These are phyloP conservation scores for Zygoascus sp. DNA, from an alignment of 1,139 yeast genomes.

Conservation along the genomic window DNA sequence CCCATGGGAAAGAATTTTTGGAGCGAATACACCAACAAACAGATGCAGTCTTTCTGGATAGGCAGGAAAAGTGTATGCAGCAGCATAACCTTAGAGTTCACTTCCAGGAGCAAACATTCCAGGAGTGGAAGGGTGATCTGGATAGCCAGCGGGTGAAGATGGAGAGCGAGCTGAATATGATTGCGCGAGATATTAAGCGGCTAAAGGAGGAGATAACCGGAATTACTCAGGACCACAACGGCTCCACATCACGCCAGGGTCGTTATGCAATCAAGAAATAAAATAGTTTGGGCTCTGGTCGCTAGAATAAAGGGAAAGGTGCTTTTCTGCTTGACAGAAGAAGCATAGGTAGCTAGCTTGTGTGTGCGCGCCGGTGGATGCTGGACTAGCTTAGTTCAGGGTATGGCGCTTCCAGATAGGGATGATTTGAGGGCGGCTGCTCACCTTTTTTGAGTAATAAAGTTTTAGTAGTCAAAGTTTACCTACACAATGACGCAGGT, in stretches of 20 bases:
- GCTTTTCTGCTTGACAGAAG: no score
- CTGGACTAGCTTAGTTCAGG: not conserved
- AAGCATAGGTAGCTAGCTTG: no score
- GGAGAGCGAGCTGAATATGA: conserved; percentile 51
- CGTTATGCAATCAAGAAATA: conserved; percentile 6
- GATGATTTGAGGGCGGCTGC: not conserved
- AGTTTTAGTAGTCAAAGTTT: not conserved
- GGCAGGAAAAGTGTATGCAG: conserved; percentile 44
- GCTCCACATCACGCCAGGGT: conserved; percentile 1
- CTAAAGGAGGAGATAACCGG: conserved; percentile 9
- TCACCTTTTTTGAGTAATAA: not conserved
- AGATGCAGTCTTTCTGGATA: conserved; percentile 47
- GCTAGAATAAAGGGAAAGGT: no score
- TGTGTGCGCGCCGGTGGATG: not conserved
- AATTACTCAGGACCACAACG: not conserved
- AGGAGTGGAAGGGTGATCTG: conserved; percentile 60
- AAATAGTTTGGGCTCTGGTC: no score
- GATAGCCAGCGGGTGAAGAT: conserved; percentile 51
- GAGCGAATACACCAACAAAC: conserved; percentile 39
- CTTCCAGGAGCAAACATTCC: conserved; percentile 57
- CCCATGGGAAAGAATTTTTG: conserved; percentile 37
- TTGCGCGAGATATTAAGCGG: conserved; percentile 35
- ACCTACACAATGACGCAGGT: no score
- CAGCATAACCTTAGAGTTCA: conserved; percentile 47
- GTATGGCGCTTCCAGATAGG: not conserved